Evolutionary conservation across 768 basidiomycete genomes (phyloP).

Genomic region (Hericium coralloides): DNA sequence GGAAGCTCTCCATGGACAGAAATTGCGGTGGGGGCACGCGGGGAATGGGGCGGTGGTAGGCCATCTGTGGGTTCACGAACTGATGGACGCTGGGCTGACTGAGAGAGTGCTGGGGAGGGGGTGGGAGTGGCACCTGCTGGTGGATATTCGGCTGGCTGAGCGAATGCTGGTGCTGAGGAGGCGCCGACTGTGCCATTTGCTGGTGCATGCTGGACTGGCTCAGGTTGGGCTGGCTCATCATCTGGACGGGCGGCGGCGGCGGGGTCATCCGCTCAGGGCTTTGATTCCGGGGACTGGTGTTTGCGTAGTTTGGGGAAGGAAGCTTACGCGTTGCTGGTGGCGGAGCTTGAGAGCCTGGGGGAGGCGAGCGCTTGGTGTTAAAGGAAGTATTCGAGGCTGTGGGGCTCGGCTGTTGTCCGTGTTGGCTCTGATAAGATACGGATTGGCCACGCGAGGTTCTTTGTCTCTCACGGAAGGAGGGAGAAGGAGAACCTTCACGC

Average conservation of each 20-base stretch:
- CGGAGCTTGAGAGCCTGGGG: slow-evolving; percentile 10
- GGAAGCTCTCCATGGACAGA: slow-evolving; percentile 5
- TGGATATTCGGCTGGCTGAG: slow-evolving; percentile 9
- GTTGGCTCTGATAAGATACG: slow-evolving; percentile 8
- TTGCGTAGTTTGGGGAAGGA: slow-evolving; percentile 10
- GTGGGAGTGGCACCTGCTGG: neutral
- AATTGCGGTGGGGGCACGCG: slow-evolving; percentile 7
- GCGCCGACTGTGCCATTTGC: neutral
- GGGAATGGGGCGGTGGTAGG: slow-evolving; percentile 9
- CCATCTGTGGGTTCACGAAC: slow-evolving; percentile 3
- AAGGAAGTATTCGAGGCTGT: slow-evolving; percentile 13
- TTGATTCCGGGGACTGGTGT: slow-evolving; percentile 9
- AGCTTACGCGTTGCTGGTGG: slow-evolving; percentile 10
- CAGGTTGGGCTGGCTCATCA: slow-evolving; percentile 6
- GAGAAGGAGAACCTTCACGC: slow-evolving; percentile 12
- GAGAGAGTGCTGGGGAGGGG: neutral
- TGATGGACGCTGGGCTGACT: slow-evolving; percentile 6
- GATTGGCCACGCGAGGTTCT: slow-evolving; percentile 10
- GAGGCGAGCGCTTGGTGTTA: slow-evolving; percentile 12
- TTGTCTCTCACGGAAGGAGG: slow-evolving; percentile 13
- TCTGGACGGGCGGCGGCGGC: slow-evolving; percentile 5
- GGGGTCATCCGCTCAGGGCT: slow-evolving; percentile 9
- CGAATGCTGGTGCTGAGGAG: neutral
- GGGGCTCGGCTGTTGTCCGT: slow-evolving; percentile 11
- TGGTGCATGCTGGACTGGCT: slow-evolving; percentile 8